These are phyloP conservation scores for Sclerotinia nivalis DNA, from an alignment of 2,329 filamentous ascomycete genomes.

Conservation along the genomic window DNA sequence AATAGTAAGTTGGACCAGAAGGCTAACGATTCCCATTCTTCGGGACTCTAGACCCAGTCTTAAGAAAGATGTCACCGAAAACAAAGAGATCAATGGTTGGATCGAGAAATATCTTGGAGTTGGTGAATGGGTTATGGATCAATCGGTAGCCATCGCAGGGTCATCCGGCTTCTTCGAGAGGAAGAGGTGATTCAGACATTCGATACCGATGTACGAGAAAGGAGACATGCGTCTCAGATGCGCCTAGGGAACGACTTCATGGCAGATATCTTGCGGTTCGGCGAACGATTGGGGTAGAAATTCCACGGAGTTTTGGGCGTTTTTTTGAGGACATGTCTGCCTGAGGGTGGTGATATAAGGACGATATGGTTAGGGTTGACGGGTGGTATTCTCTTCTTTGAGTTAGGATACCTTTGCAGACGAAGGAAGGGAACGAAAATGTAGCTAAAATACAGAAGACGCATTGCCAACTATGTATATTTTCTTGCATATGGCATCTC, in stretches of 20 bases:
- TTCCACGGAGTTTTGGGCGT: slow-evolving; percentile 20
- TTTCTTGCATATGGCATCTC: slow-evolving; percentile 12
- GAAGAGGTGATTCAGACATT: slow-evolving; percentile 57
- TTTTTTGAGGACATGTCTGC: slow-evolving; percentile 4
- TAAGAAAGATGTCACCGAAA: slow-evolving; percentile 83
- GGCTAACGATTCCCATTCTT: slow-evolving; percentile 49
- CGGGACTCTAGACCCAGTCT: slow-evolving; percentile 68
- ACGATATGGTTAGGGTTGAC: slow-evolving; percentile 2
- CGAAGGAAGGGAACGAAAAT: background rate
- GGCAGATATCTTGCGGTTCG: slow-evolving; percentile 1
- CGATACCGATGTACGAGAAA: background rate
- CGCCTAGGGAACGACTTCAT: background rate
- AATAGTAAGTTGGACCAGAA: slow-evolving; percentile 23
- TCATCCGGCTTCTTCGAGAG: slow-evolving; percentile 90
- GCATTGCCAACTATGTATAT: slow-evolving; percentile 8
- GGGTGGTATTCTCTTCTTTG: background rate
- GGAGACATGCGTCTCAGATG: slow-evolving; percentile 4
- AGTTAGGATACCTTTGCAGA: slow-evolving; percentile 8
- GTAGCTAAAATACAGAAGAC: background rate
- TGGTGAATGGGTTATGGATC: slow-evolving; percentile 98
- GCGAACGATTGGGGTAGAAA: slow-evolving; percentile 6
- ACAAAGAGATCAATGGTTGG: slow-evolving; percentile 82
- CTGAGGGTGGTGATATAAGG: background rate
- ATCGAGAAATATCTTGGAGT: slow-evolving; percentile 91
- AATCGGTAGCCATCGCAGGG: slow-evolving; percentile 88